A percentile compares a stretch with the other conserved stretches of the same genome.
Evolutionary conservation across 2,329 filamentous ascomycete species (phyloP).

Genomic region (Pyricularia grisea): DNA sequence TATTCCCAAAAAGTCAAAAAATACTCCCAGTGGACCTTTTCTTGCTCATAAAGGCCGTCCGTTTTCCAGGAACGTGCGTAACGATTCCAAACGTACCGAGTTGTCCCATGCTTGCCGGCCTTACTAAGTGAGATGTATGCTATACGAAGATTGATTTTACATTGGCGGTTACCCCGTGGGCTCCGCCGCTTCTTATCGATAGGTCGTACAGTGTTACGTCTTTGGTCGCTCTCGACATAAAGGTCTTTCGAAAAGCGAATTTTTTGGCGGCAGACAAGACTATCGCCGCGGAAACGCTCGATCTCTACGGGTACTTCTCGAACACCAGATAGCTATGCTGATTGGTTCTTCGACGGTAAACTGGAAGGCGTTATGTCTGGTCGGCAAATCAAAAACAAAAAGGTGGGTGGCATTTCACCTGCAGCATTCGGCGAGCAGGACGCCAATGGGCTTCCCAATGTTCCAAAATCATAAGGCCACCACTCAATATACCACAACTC

Average conservation of each 20-base stretch:
- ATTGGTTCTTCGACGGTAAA: neutral
- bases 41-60: neutral
- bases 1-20: neutral
- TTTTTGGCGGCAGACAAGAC: neutral
- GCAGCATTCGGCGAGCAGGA: neutral
- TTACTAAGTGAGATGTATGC: neutral
- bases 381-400: neutral
- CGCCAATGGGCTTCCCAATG: neutral
- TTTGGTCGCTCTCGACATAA: neutral
- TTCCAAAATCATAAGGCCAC: neutral
- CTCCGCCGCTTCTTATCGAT: neutral
- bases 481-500: neutral
- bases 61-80: neutral
- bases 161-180: neutral
- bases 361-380: neutral
- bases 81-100: neutral
- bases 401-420: neutral
- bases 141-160: neutral
- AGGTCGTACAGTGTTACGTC: neutral
- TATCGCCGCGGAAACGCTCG: neutral
- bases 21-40: neutral
- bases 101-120: neutral
- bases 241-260: neutral
- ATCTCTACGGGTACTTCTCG: neutral
- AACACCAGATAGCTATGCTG: neutral